Base-by-base conservation (phyloP, 2,329 filamentous ascomycete genomes). In the Nothophoma quercina region DNA sequence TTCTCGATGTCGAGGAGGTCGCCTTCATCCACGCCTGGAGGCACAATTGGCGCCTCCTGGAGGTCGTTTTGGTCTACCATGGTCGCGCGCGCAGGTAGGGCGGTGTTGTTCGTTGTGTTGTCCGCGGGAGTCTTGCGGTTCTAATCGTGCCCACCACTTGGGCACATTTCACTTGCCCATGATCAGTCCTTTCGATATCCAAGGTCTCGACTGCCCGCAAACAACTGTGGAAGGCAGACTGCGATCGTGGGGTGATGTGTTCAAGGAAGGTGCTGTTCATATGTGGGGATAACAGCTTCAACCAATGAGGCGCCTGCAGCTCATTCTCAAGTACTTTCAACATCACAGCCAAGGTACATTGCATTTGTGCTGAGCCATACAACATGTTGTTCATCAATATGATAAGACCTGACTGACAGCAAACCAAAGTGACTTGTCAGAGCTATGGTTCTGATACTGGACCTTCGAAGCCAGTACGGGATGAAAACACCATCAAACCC, bases 1-100 rank as follows among this genome's bases (percentile, higher is more conserved):
- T 59, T 62, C 7, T 65, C 56, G 5, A 71, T 55, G 18, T 65
- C 70, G 41, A 74, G 60, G 39, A 75, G 60, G 50, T 75, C 73
- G 38, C 70, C 72, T 45, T 71, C 72, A 26, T 75, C 73, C 32
- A 75, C 55, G 22, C 67, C 66, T 7, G 70, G 67, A 19, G 72
- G 71, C 60, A 72, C 71, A 15, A 71, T 61, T 15, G 67, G 63
- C 49, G 61, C 65, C 26, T 62, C 67, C 39, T 64, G 55, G 34
- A 63, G 22, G 45, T 60, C 54, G 62, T 49, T 59, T 42, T 58
- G 55, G 40, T 68, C 63, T 6, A 41, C 43, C 70, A 73, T 74
- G 21, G 56, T 62, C 7, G 55, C 32, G 58, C 43, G 53, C 43
- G 55, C 51, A 28, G 40, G 29, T 50, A 39, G 46, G 57, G 42